These are phyloP conservation scores for Leccinum angustisporum DNA, from an alignment of 1,284 basidiomycete genomes.

Conservation along the genomic window DNA sequence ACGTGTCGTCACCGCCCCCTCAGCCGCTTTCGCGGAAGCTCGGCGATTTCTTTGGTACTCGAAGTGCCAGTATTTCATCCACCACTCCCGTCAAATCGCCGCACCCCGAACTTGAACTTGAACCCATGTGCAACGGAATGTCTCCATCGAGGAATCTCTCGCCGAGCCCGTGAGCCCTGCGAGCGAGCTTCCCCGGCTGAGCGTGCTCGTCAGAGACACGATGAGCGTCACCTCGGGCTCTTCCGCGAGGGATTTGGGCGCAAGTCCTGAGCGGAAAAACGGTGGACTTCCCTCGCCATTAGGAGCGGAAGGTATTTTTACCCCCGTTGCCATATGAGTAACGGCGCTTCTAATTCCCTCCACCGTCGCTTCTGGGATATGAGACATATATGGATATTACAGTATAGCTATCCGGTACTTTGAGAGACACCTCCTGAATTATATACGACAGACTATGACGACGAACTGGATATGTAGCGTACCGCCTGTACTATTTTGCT, in stretches of 20 bases:
- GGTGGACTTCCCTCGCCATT: conserved; percentile 12
- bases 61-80: conserved; percentile 51
- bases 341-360: conserved; percentile 18
- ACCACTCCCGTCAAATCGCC: conserved; percentile 31
- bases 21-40: conserved; percentile 56
- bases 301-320: conserved; percentile 22
- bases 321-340: conserved; percentile 33
- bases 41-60: conserved; percentile 65
- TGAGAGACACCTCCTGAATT: conserved; percentile 4
- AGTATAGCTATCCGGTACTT: conserved; percentile 10
- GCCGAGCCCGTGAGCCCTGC: conserved; percentile 57
- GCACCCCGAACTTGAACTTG: conserved; percentile 41
- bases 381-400: conserved; percentile 18
- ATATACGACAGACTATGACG: conserved; percentile 12
- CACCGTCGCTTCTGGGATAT: conserved; percentile 7
- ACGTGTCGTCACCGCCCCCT: conserved; percentile 29
- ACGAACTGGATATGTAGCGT: conserved; percentile 24
- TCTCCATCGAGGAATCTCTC: conserved; percentile 47
- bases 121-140: conserved; percentile 43
- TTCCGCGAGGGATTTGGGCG: conserved; percentile 29
- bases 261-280: conserved; percentile 31
- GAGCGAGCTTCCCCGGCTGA: conserved; percentile 38
- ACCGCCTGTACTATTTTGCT: conserved; percentile 29
- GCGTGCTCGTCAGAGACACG: conserved; percentile 40
- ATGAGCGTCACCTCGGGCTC: conserved; percentile 30